Evolutionary conservation across 306 rosid species (phyloP), one percentile per base, ranked within the genome.

Genomic region (Trifolium fragiferum): DNA sequence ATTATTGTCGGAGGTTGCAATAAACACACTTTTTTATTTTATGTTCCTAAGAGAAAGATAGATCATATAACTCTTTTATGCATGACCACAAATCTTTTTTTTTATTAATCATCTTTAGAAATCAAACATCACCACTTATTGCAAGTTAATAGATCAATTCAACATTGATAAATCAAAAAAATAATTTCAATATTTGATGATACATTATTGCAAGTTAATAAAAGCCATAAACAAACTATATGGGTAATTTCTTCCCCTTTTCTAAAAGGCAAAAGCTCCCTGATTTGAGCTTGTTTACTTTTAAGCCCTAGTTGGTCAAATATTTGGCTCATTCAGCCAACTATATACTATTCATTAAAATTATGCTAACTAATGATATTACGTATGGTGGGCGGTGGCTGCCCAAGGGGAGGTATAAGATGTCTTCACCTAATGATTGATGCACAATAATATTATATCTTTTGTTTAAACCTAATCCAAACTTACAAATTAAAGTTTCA

Each of bases 381-480:
- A 63, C 15, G 59, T 70, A 51, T 78, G 67, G 78, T 73, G 47
- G 43, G 11, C 13, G 57, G 74, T 23, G 69, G 43, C 78, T 66
- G 51, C 78, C 23, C 49, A 7, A 51, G 47, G 66, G 35, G 32
- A 64, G 40, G n/a, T n/a, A 35, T 35, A 27, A 27, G 74, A 32
- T 64, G 53, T 53, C 82, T 53, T 10, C 44, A 65, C 43, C 72
- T 19, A 61, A 41, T 23, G 2, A 14, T 46, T 23, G 2, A 14
- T 46, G 32, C 5, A 40, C 40, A 33, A 65, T 16, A 57, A 44
- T 49, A 71, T 16, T 37, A 37, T 37, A 37, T 37, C 16, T 10
- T 61, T 60, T 9, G 19, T 41, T 32, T 44, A 35, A 41, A 79
- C 74, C 82, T 65, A 66, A 79, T 72, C 53, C 78, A 65, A 75